Base-by-base conservation (phyloP, 768 basidiomycete genomes). In the Lenzites betulinus region DNA sequence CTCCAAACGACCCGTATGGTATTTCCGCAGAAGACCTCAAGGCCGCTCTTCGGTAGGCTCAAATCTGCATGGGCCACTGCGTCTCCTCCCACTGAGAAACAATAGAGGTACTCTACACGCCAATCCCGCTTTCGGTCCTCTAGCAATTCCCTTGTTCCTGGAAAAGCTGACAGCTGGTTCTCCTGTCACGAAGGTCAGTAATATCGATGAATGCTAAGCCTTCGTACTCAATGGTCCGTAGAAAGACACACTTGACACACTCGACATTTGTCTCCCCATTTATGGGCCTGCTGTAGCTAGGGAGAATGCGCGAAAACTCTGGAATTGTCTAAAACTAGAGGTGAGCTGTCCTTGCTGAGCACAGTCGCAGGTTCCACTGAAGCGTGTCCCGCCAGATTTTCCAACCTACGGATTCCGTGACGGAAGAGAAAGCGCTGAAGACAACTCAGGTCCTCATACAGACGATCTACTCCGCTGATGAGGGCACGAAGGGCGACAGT, bases 301-400 rank as follows among this genome's bases (percentile, higher is more conserved):
- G 15, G 81, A 82, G 11, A 81, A 83, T 57, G 90, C 89, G 1
- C 79, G 80, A 3, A 88, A 93, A 64, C 73, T 98, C n/a, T 97
- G 95, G 93, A 95, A 89, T 71, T 81, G 88, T 0, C 72, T 98
- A 35, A 96, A 93, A 70, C 80, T 98, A 25, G 97, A 98, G 82
- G 95, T 91, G 58, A 5, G 59, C 58, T 7, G 7, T n/a, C 26
- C 18, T 39, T 5, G 15, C 38, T 39, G 38, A 39, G 38, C 15
- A 11, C 11, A 11, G 4, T 33, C 30, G 6, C 6, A 33, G 30
- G 30, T 5, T 4, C 6, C 6, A 33, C 30, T 38, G 11, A 18
- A 54, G 30, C 9, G 26, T 25, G 7, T 3, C 7, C 22, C 39
- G 12, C 16, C 64, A 98, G 94, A 90, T 98, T 36, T 92, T 98